These are phyloP conservation scores for Teratosphaeria zuluensis DNA, from an alignment of 2,329 filamentous ascomycete genomes.

Conservation along the genomic window DNA sequence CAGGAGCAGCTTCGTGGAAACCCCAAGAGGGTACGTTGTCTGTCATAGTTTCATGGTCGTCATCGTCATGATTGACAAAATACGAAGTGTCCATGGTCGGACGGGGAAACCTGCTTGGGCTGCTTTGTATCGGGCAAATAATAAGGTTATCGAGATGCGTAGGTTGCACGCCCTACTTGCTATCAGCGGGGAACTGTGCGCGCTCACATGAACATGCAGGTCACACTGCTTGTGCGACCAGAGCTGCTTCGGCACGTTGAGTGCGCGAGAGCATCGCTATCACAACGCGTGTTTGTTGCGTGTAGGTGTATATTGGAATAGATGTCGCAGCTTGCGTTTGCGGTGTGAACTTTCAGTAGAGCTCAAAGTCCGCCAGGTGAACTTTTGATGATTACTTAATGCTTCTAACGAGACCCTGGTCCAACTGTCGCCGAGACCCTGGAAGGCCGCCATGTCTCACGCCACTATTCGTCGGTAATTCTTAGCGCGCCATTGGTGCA, in stretches of 20 bases:
- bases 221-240: neutral
- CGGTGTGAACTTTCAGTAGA: neutral
- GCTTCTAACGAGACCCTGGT: neutral
- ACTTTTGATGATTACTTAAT: neutral
- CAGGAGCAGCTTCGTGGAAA: slow-evolving; percentile 3
- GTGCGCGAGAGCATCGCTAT: neutral
- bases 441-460: neutral
- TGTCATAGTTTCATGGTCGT: neutral
- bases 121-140: neutral
- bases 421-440: neutral
- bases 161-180: neutral
- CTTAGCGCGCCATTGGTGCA: neutral
- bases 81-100: neutral
- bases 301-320: neutral
- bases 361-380: too few relatives aligned
- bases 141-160: neutral
- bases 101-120: neutral
- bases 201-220: neutral
- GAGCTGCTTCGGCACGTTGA: neutral
- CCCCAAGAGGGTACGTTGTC: slow-evolving; percentile 2
- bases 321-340: neutral
- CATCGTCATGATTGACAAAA: neutral
- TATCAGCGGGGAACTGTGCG: neutral
- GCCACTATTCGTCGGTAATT: neutral
- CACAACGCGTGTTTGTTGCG: too few relatives aligned